phyloP scores from a whole-genome alignment of 768 basidiomycete species.

The Imleria badia region DNA sequence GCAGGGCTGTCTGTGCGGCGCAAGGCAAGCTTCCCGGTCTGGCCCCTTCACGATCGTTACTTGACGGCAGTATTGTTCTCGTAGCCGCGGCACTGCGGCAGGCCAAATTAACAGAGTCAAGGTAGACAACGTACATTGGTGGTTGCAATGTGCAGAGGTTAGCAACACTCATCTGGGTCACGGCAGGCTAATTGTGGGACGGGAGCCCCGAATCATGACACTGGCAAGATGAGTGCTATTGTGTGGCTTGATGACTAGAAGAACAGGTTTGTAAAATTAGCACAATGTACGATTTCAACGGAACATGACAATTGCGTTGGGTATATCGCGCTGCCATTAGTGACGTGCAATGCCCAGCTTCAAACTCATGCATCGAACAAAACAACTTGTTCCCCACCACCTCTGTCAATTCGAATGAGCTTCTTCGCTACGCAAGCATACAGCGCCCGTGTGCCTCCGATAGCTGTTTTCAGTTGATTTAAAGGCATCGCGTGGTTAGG shows the following conservation, averaged over 20 bases:
- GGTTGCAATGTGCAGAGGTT: neutral
- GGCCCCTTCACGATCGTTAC: neutral
- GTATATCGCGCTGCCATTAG: neutral
- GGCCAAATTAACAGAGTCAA: neutral
- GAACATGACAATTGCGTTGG: neutral
- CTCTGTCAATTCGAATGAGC: conserved; percentile 72
- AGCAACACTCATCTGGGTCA: too few relatives aligned
- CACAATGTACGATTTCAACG: neutral
- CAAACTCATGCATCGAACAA: conserved; percentile 53
- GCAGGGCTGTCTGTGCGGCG: neutral
- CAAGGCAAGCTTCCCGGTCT: neutral
- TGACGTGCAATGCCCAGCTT: neutral
- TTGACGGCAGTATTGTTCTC: neutral
- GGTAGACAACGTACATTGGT: neutral
- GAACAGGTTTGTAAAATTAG: neutral
- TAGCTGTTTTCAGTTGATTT: conserved; percentile 57
- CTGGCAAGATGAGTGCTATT: neutral
- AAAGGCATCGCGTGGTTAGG: conserved; percentile 59
- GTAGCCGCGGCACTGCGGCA: neutral
- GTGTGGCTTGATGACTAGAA: neutral
- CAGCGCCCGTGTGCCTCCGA: conserved; percentile 61
- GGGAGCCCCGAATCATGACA: too few relatives aligned
- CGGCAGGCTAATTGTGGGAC: too few relatives aligned
- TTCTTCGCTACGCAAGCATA: conserved; percentile 83
- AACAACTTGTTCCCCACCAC: conserved; percentile 72